These are phyloP conservation scores for Parachaetomium inaequale DNA, from an alignment of 495 filamentous ascomycete species.

Conservation along the genomic window DNA sequence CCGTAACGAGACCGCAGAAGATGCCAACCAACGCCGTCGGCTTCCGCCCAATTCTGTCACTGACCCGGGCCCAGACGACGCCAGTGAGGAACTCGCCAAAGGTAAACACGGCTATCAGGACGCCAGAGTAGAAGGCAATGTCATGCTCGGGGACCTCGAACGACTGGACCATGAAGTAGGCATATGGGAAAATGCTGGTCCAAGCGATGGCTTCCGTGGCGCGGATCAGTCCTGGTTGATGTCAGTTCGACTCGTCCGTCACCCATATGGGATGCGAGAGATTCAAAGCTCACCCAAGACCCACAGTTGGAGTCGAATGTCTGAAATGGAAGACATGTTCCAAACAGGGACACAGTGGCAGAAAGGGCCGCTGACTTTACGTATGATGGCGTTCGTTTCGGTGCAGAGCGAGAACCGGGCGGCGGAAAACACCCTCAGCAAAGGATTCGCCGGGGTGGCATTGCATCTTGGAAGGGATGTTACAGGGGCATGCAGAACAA, in stretches of 20 bases:
- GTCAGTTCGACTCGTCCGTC: neutral
- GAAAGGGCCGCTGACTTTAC: neutral
- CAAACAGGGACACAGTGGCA: neutral
- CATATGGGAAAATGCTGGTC: slow-evolving; percentile 14
- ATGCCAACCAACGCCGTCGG: slow-evolving; percentile 7
- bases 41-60: slow-evolving; percentile 18
- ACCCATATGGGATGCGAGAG: neutral
- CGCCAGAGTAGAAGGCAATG: slow-evolving; percentile 10
- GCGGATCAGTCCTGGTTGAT: slow-evolving; percentile 12
- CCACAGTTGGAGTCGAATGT: slow-evolving; percentile 13
- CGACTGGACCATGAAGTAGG: slow-evolving; percentile 16
- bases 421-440: neutral
- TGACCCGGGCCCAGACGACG: slow-evolving; percentile 14
- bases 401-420: neutral
- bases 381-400: neutral
- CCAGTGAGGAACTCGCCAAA: slow-evolving; percentile 18
- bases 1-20: neutral
- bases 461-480: too few relatives aligned
- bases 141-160: slow-evolving; percentile 13
- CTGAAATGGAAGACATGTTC: slow-evolving; percentile 11
- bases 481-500: too few relatives aligned
- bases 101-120: slow-evolving; percentile 6
- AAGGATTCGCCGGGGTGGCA: too few relatives aligned
- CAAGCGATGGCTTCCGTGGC: slow-evolving; percentile 18
- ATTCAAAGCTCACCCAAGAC: slow-evolving; percentile 5